Evolutionary conservation across 441 rosid species (phyloP).

Genomic region (Geranium incanum): DNA sequence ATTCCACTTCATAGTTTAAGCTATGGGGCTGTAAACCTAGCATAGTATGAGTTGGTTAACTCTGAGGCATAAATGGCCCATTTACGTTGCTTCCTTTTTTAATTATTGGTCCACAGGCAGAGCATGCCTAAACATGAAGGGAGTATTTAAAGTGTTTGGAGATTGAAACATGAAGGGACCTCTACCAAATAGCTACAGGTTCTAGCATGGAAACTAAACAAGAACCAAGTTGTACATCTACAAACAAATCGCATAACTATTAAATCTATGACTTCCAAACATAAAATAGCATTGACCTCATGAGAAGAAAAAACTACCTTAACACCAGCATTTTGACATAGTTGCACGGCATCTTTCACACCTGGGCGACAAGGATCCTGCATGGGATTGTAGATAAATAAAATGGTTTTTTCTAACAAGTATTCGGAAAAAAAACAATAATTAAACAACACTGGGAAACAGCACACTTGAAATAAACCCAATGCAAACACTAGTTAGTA

Average conservation of each 20-base stretch:
- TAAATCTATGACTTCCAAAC: background rate
- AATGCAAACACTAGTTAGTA: background rate
- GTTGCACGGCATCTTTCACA: slow-evolving; percentile 71
- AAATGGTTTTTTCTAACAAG: background rate
- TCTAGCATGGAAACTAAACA: background rate
- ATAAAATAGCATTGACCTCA: background rate
- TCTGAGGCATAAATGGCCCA: slow-evolving; percentile 2
- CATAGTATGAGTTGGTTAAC: background rate
- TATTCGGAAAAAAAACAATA: background rate
- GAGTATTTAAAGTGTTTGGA: background rate
- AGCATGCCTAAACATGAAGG: background rate
- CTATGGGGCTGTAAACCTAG: background rate
- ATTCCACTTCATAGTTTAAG: background rate
- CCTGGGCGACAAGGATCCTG: slow-evolving; percentile 96
- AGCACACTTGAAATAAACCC: background rate
- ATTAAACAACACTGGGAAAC: background rate
- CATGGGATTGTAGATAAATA: slow-evolving; percentile 2
- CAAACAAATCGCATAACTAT: background rate
- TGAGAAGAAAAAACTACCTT: slow-evolving; percentile 40
- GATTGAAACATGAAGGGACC: background rate
- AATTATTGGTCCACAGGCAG: background rate
- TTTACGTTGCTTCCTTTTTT: background rate
- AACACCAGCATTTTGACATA: slow-evolving; percentile 79
- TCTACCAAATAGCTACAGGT: background rate
- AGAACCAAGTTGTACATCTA: background rate